phyloP scores from a whole-genome alignment of 1,284 basidiomycete genomes.

The Microbotryum intermedium region DNA sequence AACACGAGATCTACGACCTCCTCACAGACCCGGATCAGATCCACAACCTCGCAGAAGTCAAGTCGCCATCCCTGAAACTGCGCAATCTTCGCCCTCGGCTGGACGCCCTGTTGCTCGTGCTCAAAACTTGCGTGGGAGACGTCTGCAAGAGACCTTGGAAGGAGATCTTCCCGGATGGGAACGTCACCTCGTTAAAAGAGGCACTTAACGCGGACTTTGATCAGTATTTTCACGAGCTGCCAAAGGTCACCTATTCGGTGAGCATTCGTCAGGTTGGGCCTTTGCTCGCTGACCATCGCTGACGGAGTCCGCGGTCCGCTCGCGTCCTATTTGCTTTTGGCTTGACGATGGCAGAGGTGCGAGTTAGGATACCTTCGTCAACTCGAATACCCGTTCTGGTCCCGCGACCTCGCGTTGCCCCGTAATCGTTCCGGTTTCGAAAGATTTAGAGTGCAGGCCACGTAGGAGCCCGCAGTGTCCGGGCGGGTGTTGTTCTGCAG shows the following conservation, averaged over 20 bases:
- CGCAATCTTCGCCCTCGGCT: slow-evolving; percentile 27
- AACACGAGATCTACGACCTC: slow-evolving; percentile 38
- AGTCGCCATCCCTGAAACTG: not conserved
- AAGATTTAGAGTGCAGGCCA: too few relatives aligned
- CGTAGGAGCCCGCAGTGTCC: too few relatives aligned
- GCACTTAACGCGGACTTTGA: slow-evolving; percentile 29
- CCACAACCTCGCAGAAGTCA: slow-evolving; percentile 28
- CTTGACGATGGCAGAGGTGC: slow-evolving; percentile 2
- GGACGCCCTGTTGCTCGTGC: slow-evolving; percentile 36
- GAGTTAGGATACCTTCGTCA: slow-evolving; percentile 14
- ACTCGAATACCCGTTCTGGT: slow-evolving; percentile 20
- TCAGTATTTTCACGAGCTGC: slow-evolving; percentile 32
- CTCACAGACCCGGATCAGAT: slow-evolving; percentile 35
- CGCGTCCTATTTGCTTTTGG: not conserved
- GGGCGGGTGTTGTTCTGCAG: too few relatives aligned
- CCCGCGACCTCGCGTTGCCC: slow-evolving; percentile 9
- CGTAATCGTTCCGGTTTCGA: too few relatives aligned
- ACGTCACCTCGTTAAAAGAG: slow-evolving; percentile 19
- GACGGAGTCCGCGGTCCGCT: not conserved
- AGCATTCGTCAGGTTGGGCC: not conserved
- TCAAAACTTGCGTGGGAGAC: slow-evolving; percentile 36
- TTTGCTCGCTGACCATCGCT: not conserved
- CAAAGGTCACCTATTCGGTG: slow-evolving; percentile 32
- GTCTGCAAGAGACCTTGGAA: slow-evolving; percentile 33
- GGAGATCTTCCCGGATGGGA: slow-evolving; percentile 28